Base-by-base conservation (phyloP, 2,329 filamentous ascomycete genomes). In the Paracoccidioides lutzii region DNA sequence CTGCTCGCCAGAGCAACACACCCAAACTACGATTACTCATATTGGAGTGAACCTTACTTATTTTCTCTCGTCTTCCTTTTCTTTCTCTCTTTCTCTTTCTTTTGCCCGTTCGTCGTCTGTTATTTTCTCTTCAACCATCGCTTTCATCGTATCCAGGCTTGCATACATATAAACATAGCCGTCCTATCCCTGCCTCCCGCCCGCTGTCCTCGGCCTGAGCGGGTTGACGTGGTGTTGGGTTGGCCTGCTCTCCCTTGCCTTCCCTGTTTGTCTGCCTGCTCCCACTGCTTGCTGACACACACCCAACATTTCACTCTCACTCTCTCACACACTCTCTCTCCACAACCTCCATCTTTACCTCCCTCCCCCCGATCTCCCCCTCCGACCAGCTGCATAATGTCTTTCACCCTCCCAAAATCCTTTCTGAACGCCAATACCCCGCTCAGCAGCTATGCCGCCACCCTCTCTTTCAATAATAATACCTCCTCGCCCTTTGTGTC, bases 391-490 rank as follows among this genome's bases (percentile, higher is more conserved):
- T 66, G 61, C 56, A 71, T 71, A 68, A 67, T 69, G 65, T 65
- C 77, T 65, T 75, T 80, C 65, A 73, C 71, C 38, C 60, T 67
- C 12, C 77, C 77, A 41, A 73, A 72, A 38, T 77, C 77, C 45
- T 74, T 78, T 59, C 70, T 73, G 65, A 67, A 68, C 65, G 62
- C 67, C 64, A 72, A 74, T 64, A 64, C 63, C 57, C 22, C 42
- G 35, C 32, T 22, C 22, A 22, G 22, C 22, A 22, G 22, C 22
- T 22, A 22, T 22, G 22, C 22, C 22, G 22, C 22, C 22, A 22
- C 22, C 22, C 22, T 22, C 22, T 22, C 22, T 22, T 22, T 22
- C 22, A 22, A 22, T 22, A 22, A 10, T 15, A 35, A 52, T 59
- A 53, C 53, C 54, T 63, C 42, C 61, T 32, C 41, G 54, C 63